phyloP scores from a whole-genome alignment of 1,139 yeast genomes.

The Suhomyces bokatorum region DNA sequence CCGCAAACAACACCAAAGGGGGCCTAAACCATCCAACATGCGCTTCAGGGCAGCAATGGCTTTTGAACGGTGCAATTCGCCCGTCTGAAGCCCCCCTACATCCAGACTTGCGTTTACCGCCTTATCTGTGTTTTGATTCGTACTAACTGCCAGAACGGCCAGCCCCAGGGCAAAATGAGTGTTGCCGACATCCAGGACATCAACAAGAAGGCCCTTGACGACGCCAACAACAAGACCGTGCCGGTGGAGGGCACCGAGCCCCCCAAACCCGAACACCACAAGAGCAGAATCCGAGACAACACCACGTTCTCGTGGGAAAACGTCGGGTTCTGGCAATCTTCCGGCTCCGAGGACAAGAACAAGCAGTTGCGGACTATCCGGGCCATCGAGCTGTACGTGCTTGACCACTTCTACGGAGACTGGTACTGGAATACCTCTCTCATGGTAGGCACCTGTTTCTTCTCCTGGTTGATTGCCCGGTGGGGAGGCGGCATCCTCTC shows the following conservation, averaged over 20 bases:
- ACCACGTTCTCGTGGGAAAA: constrained; percentile 44
- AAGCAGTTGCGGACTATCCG: constrained; percentile 27
- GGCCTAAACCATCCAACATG: neutral
- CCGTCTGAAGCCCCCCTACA: neutral
- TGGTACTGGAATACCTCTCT: constrained; percentile 68
- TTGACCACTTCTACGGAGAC: constrained; percentile 70
- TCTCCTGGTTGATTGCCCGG: constrained; percentile 63
- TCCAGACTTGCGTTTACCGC: neutral
- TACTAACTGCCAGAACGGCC: constrained; percentile 4
- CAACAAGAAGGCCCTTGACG: constrained; percentile 24
- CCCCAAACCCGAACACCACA: constrained; percentile 16
- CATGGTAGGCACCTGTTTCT: constrained; percentile 69
- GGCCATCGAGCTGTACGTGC: constrained; percentile 55
- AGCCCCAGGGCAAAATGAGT: constrained; percentile 11
- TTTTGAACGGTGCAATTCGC: neutral
- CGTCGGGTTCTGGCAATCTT: constrained; percentile 44
- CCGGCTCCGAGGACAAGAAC: constrained; percentile 25
- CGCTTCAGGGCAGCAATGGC: neutral
- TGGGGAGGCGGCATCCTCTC: constrained; percentile 59
- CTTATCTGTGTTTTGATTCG: neutral
- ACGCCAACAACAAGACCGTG: constrained; percentile 19
- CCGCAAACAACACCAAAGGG: neutral
- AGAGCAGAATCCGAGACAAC: constrained; percentile 29
- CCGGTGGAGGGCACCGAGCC: constrained; percentile 29
- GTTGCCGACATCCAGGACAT: constrained; percentile 34